Evolutionary conservation across 129 eudicot genomes (phyloP).

Genomic region (Helianthus tuberosus): DNA sequence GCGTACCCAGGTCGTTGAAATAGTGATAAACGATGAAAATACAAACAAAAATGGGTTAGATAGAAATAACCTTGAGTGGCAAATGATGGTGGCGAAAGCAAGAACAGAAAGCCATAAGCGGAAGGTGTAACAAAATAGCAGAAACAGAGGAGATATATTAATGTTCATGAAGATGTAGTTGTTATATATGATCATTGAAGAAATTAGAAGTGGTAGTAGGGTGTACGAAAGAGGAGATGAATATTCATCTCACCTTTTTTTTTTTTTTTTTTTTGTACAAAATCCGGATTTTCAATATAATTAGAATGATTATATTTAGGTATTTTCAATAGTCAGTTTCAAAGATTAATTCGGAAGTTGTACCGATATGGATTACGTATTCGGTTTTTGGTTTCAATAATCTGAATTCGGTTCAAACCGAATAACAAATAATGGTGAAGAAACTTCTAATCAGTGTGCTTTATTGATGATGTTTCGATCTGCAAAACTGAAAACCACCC

Average conservation of each 20-base stretch:
- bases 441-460: too few relatives aligned
- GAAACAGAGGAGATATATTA: conserved; percentile 13
- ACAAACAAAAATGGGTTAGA: background rate
- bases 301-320: too few relatives aligned
- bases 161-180: conserved; percentile 31
- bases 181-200: background rate
- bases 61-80: conserved; percentile 48
- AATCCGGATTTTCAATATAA: background rate
- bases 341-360: too few relatives aligned
- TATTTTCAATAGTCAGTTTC: too few relatives aligned
- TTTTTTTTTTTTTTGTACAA: background rate
- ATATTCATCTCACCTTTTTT: conserved; percentile 2
- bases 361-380: too few relatives aligned
- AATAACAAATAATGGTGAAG: too few relatives aligned
- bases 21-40: background rate
- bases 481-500: too few relatives aligned
- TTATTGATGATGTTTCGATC: too few relatives aligned
- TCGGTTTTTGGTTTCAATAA: too few relatives aligned
- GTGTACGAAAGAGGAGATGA: conserved; percentile 37
- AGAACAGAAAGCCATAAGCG: conserved; percentile 60
- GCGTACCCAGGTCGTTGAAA: conserved; percentile 12
- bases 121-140: conserved; percentile 19
- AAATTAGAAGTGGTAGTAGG: conserved; percentile 33
- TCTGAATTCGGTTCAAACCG: too few relatives aligned
- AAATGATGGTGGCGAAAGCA: conserved; percentile 49